A percentile compares a stretch with the other conserved stretches of the same genome.
Conservation (phyloP, 202 grass and related monocot species). For the Dendrocalamus latiflorus region DNA sequence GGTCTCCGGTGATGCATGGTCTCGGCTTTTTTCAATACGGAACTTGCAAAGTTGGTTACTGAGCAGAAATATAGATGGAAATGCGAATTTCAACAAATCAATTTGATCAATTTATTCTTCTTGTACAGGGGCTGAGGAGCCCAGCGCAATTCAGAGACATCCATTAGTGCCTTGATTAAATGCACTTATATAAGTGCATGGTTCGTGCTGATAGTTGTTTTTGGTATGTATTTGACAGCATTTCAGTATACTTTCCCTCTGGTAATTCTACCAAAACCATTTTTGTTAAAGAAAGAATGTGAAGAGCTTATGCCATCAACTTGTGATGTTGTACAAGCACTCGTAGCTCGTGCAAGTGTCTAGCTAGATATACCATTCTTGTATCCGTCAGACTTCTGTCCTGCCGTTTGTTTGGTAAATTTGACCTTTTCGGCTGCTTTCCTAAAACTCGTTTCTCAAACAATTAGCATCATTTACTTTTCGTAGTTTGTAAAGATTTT, state of each 20-base stretch:
- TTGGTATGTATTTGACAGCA: neutral
- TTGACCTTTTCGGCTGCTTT: too few species aligned
- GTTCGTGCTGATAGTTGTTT: neutral
- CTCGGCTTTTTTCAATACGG: neutral
- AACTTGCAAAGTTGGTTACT: conserved; percentile 6
- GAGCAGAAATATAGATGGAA: neutral
- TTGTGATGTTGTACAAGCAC: neutral
- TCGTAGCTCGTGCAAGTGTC: too few species aligned
- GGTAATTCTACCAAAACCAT: neutral
- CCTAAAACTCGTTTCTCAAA: too few species aligned
- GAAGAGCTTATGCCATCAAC: neutral
- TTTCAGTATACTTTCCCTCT: neutral
- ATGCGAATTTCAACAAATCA: neutral
- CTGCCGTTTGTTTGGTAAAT: too few species aligned
- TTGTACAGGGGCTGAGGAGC: neutral
- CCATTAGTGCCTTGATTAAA: neutral
- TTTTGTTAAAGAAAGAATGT: conserved; percentile 12
- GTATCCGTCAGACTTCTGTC: too few species aligned
- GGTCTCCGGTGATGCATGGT: neutral
- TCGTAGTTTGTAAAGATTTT: too few species aligned
- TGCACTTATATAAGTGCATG: neutral
- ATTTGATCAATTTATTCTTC: neutral
- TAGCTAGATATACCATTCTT: too few species aligned
- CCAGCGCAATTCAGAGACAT: neutral
- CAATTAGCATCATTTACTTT: too few species aligned